Evolutionary conservation across 78 protist genomes (phyloP).

Genomic region (Tieghemostelium lacteum): DNA sequence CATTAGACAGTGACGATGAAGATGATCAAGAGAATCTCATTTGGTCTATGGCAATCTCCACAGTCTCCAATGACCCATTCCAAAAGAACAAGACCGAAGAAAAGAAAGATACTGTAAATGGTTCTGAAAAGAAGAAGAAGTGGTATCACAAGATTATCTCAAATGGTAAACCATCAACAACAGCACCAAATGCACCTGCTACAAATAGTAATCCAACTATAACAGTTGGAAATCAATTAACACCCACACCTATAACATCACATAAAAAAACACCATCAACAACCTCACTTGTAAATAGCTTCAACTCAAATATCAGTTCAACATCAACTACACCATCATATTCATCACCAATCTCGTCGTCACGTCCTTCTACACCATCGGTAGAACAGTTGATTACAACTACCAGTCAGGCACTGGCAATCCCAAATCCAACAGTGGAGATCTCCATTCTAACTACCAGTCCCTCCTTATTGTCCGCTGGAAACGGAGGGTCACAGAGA

Average conservation of each 20-base stretch:
- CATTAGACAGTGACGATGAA: slow-evolving; percentile 18
- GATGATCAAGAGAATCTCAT: slow-evolving; percentile 21
- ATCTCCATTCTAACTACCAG: too few species aligned
- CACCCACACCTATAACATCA: background rate
- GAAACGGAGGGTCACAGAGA: too few species aligned
- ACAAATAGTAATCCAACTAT: too few species aligned
- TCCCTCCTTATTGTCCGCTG: too few species aligned
- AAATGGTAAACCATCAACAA: background rate
- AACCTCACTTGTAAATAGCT: background rate
- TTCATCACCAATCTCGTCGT: background rate
- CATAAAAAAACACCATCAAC: background rate
- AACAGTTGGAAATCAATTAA: too few species aligned
- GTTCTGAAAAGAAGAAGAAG: slow-evolving; percentile 16
- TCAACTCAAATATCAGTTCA: background rate
- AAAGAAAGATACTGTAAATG: background rate
- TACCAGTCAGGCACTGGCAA: too few species aligned
- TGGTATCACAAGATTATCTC: background rate
- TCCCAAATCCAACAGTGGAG: too few species aligned
- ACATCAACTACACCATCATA: background rate
- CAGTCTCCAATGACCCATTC: slow-evolving; percentile 40
- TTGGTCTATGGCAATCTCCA: slow-evolving; percentile 44
- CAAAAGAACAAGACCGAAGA: slow-evolving; percentile 1
- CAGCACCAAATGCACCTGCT: background rate
- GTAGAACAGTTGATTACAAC: too few species aligned
- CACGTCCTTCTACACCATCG: background rate